Evolutionary conservation across 2,329 filamentous ascomycete genomes (phyloP).

Genomic region (Tricladium varicosporioides): DNA sequence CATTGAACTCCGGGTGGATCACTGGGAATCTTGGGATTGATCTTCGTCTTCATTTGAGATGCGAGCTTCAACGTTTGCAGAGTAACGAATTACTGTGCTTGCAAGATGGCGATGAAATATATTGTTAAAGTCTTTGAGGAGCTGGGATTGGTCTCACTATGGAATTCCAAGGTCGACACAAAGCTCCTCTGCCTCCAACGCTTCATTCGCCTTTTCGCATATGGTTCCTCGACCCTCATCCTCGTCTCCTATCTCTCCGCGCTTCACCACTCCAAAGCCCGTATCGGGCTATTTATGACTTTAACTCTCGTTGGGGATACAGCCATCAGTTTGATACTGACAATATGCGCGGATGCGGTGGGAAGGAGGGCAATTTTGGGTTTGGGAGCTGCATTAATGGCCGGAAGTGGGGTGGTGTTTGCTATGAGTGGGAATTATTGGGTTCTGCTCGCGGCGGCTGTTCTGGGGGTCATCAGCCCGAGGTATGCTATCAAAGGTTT

Average conservation of each 20-base stretch:
- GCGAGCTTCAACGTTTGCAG: no score
- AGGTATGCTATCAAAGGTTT: conserved; percentile 33
- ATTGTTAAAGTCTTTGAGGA: neutral
- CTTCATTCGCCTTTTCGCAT: conserved; percentile 61
- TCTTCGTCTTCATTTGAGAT: no score
- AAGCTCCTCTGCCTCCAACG: conserved; percentile 58
- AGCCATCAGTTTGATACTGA: conserved; percentile 55
- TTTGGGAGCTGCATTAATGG: conserved; percentile 54
- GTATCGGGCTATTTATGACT: conserved; percentile 64
- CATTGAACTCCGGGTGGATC: no score
- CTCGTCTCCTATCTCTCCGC: conserved; percentile 54
- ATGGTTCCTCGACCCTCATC: conserved; percentile 56
- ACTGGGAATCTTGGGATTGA: no score
- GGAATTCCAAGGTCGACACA: conserved; percentile 44
- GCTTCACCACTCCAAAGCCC: conserved; percentile 47
- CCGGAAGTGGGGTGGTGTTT: conserved; percentile 54
- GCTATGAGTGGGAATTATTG: conserved; percentile 53
- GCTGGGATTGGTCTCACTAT: conserved; percentile 42
- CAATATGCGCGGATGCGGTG: conserved; percentile 54
- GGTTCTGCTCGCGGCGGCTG: conserved; percentile 54
- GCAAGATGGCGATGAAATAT: neutral
- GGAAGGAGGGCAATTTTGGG: conserved; percentile 54
- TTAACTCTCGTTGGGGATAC: conserved; percentile 61
- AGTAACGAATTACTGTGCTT: no score
- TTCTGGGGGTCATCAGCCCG: conserved; percentile 62